phyloP scores from a whole-genome alignment of 2,329 filamentous ascomycete species.

The Stagonosporopsis rhizophila region DNA sequence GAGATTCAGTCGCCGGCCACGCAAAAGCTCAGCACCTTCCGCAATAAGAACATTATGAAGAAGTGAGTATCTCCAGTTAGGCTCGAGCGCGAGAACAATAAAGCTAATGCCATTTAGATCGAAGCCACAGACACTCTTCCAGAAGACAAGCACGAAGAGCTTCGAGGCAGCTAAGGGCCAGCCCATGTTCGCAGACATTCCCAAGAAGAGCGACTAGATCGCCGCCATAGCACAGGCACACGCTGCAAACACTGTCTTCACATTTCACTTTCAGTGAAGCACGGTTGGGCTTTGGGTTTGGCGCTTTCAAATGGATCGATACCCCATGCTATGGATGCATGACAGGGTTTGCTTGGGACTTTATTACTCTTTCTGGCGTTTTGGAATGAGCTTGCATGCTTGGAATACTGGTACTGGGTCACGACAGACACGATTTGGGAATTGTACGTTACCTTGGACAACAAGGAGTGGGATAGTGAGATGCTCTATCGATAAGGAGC shows the following conservation, averaged over 20 bases:
- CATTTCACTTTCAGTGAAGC: constrained; percentile 5
- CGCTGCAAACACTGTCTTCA: constrained; percentile 8
- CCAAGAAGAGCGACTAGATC: constrained; percentile 31
- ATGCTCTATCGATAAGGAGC: constrained; percentile 20
- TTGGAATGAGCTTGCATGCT: background rate
- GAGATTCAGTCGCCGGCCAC: constrained; percentile 87
- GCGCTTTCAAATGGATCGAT: constrained; percentile 21
- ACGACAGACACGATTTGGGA: constrained; percentile 24
- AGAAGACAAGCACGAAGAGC: constrained; percentile 51
- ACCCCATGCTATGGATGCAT: constrained; percentile 20
- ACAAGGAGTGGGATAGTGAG: constrained; percentile 13
- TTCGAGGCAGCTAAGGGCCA: constrained; percentile 45
- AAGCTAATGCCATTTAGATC: constrained; percentile 36
- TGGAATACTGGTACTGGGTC: constrained; percentile 10
- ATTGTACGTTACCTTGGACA: constrained; percentile 12
- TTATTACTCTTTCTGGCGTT: constrained; percentile 14
- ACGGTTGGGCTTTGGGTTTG: constrained; percentile 13
- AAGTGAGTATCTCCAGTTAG: constrained; percentile 50
- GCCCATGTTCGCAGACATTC: constrained; percentile 48
- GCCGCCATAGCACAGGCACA: constrained; percentile 9
- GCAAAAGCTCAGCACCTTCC: constrained; percentile 80
- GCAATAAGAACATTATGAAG: constrained; percentile 82
- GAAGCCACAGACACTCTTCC: constrained; percentile 52
- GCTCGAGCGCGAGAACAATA: too few relatives aligned
- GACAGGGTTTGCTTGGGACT: constrained; percentile 11